A percentile compares a stretch with the other conserved stretches of the same genome.
Evolutionary conservation across 805 yeast species (phyloP).

Genomic region (Candida ortonii): DNA sequence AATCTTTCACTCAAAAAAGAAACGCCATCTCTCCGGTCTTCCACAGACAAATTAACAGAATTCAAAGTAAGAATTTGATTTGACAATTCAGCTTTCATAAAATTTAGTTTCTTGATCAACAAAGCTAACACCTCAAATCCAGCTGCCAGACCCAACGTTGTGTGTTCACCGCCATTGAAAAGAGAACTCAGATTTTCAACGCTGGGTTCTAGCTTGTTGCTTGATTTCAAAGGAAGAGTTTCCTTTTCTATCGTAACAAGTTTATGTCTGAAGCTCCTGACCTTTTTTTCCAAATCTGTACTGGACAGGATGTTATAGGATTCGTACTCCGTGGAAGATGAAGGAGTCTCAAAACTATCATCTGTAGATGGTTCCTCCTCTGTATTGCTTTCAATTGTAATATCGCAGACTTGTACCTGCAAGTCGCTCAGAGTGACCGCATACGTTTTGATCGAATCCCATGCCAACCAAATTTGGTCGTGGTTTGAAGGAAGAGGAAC

Average conservation of each 20-base stretch:
- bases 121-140: slow-evolving; percentile 19
- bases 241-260: neutral
- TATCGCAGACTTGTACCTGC: slow-evolving; percentile 10
- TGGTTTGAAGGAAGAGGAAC: slow-evolving; percentile 14
- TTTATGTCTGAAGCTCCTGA: no score
- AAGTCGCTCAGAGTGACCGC: slow-evolving; percentile 13
- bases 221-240: slow-evolving; percentile 2
- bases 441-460: slow-evolving; percentile 24
- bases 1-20: slow-evolving; percentile 33
- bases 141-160: slow-evolving; percentile 17
- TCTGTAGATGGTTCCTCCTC: slow-evolving; percentile 3
- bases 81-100: slow-evolving; percentile 23
- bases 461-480: slow-evolving; percentile 23
- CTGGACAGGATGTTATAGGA: slow-evolving; percentile 1
- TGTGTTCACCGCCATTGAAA: slow-evolving; percentile 16
- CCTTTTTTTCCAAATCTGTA: neutral
- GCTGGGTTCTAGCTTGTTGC: slow-evolving; percentile 10
- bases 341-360: neutral
- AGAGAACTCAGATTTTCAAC: slow-evolving; percentile 17
- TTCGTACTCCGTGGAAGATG: slow-evolving; percentile 1
- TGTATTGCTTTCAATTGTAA: slow-evolving; percentile 8
- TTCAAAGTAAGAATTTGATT: slow-evolving; percentile 25
- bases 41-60: slow-evolving; percentile 15
- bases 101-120: slow-evolving; percentile 17
- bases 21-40: slow-evolving; percentile 15